Percentiles rank a stretch among this genome's conserved stretches.
phyloP scores from a whole-genome alignment of 306 rosid species.

The Elaeagnus macrophylla region DNA sequence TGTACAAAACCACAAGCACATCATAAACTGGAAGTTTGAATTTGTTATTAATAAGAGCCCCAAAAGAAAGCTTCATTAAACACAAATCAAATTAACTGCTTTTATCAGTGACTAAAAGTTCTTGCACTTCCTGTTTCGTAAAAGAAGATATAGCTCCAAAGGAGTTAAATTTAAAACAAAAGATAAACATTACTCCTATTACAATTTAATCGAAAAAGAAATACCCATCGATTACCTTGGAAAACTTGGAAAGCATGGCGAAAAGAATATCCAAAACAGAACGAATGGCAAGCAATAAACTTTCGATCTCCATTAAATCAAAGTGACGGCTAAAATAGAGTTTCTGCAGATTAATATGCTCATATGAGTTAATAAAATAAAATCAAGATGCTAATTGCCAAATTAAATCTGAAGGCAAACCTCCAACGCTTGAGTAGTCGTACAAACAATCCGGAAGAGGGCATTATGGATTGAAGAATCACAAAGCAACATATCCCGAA shows the following conservation, averaged over 20 bases:
- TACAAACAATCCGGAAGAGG: constrained; percentile 68
- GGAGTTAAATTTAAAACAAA: constrained; percentile 8
- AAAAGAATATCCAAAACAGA: constrained; percentile 63
- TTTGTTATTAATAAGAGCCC: background rate
- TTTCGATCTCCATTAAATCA: constrained; percentile 80
- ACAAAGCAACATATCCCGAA: constrained; percentile 50
- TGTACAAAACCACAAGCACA: background rate
- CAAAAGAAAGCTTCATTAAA: background rate
- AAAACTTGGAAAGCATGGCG: constrained; percentile 54
- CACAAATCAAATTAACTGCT: background rate
- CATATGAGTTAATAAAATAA: constrained; percentile 20
- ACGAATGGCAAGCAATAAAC: constrained; percentile 58
- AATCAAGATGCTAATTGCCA: constrained; percentile 11
- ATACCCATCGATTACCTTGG: constrained; percentile 41
- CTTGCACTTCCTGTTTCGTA: background rate
- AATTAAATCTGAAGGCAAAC: constrained; percentile 35
- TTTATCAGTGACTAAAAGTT: background rate
- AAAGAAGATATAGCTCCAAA: background rate
- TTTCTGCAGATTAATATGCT: constrained; percentile 38
- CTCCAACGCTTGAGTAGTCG: constrained; percentile 67
- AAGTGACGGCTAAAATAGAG: constrained; percentile 55
- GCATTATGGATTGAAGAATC: constrained; percentile 79
- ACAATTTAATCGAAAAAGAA: no score
- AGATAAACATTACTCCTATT: constrained; percentile 12
- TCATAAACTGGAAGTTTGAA: background rate